Conservation (phyloP, 2,329 filamentous ascomycete genomes). For the Trichoderma koningiopsis region DNA sequence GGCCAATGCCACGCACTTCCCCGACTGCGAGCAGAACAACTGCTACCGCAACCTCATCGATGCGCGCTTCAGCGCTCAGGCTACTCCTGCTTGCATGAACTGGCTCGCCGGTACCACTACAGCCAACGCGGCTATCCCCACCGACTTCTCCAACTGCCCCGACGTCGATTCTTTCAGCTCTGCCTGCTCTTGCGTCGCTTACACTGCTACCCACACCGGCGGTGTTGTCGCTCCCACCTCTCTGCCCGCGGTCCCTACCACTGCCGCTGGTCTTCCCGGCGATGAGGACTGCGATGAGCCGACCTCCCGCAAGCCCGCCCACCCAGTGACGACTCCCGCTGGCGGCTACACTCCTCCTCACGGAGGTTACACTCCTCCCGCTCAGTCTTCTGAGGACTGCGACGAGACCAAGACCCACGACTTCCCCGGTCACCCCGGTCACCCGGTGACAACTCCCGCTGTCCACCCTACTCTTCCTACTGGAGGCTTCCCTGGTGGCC, state of each 20-base stretch:
- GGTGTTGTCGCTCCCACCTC: constrained; percentile 27
- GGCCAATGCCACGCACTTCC: constrained; percentile 35
- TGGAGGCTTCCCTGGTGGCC: not conserved
- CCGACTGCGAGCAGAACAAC: constrained; percentile 38
- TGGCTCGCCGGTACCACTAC: constrained; percentile 38
- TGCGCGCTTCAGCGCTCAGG: constrained; percentile 35
- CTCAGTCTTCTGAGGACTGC: not conserved
- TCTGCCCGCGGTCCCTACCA: constrained; percentile 16
- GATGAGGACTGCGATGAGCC: not conserved
- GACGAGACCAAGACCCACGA: constrained; percentile 18
- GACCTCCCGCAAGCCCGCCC: too few species aligned
- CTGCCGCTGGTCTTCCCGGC: constrained; percentile 29
- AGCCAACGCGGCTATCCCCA: constrained; percentile 35
- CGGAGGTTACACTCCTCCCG: too few species aligned
- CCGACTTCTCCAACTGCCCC: constrained; percentile 38
- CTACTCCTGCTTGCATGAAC: constrained; percentile 38
- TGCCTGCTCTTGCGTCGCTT: constrained; percentile 44
- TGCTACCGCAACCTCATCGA: constrained; percentile 43
- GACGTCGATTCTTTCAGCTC: constrained; percentile 33
- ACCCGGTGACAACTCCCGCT: constrained; percentile 19
- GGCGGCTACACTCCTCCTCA: not conserved
- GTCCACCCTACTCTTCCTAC: constrained; percentile 15
- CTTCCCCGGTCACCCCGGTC: not conserved
- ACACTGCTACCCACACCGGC: constrained; percentile 38
- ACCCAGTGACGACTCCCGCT: not conserved